Evolutionary conservation across 2,329 filamentous ascomycete genomes (phyloP), one percentile per base, ranked within the genome.

Genomic region (Dactylellina sp.): DNA sequence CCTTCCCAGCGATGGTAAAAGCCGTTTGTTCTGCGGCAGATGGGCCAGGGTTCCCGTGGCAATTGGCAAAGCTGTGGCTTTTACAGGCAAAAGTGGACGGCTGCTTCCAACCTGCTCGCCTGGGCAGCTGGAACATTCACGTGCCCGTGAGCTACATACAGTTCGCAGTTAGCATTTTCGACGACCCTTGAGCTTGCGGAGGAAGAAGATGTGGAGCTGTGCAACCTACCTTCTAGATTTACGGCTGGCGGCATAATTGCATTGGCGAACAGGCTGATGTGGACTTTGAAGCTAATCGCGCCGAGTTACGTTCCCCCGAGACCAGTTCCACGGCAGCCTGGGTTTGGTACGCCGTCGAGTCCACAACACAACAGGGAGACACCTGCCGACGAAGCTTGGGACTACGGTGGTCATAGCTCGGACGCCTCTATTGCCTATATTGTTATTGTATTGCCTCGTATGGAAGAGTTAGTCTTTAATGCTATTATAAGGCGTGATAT

Each of bases 1-100:
- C 47, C 46, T 60, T 62, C 64, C 56, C 28, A 62, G 56, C 47
- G 56, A 52, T 40, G 32, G 39, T 50, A 50, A 40, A 47, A 46
- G 49, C 18, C 32, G 16, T 37, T 53, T 53, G 18, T 56, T 70
- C 63, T 70, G 64, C 64, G 64, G 64, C 64, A 70, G 39, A 55
- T 52, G 47, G 42, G n/a, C 20, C 53, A 24, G 63, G 53, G 35
- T 64, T 16, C 22, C 63, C 63, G 63, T 68, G 64, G 64, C 64
- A 62, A 61, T 49, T 49, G 37, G 39, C 39, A 22, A 25, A 4
- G 35, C 12, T 68, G 53, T 68, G 53, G 53, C 63, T 68, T 47
- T 20, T 9, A 49, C 56, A 47, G 44, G 44, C 40, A 60, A 60
- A 60, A 60, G 35, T 40, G 24, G 32, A 55, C 50, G 50, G 50